Percentiles rank a stretch among this genome's conserved stretches.
Conservation (phyloP, 768 basidiomycete species). For the Ramaria sp. region DNA sequence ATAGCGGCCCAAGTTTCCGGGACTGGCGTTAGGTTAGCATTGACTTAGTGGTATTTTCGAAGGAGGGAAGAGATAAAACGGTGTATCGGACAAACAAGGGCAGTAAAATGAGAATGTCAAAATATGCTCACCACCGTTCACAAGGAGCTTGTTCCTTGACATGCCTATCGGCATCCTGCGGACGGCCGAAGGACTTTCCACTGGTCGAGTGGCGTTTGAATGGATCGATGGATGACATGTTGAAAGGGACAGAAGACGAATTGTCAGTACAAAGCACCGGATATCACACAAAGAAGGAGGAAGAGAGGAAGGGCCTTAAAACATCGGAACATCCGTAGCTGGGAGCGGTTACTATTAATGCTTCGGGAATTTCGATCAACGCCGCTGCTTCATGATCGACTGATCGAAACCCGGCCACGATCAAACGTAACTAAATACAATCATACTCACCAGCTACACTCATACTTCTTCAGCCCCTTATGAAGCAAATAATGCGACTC, state of each 20-base stretch:
- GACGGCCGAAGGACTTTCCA: slow-evolving; percentile 1
- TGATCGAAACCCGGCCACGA: background rate
- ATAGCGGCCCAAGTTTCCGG: slow-evolving; percentile 6
- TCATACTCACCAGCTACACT: slow-evolving; percentile 4
- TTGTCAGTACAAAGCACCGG: background rate
- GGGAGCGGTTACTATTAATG: too few relatives aligned
- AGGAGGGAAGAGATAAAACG: too few relatives aligned
- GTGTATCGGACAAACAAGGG: too few relatives aligned
- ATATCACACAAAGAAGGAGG: too few relatives aligned
- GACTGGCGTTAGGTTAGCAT: background rate
- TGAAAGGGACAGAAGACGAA: background rate
- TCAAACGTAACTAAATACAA: background rate
- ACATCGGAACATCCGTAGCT: too few relatives aligned
- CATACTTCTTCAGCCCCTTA: slow-evolving; percentile 4
- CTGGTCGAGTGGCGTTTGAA: background rate
- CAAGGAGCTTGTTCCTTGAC: slow-evolving; percentile 3
- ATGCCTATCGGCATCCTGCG: slow-evolving; percentile 6
- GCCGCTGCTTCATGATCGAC: too few relatives aligned
- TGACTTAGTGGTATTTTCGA: background rate
- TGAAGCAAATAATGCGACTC: background rate
- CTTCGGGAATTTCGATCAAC: too few relatives aligned
- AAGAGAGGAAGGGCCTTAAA: too few relatives aligned
- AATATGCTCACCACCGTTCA: background rate
- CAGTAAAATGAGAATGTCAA: too few relatives aligned
- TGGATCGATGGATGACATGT: background rate